These are phyloP conservation scores for Zygosaccharomyces sapae DNA, from an alignment of 1,139 yeast genomes.

Conservation along the genomic window DNA sequence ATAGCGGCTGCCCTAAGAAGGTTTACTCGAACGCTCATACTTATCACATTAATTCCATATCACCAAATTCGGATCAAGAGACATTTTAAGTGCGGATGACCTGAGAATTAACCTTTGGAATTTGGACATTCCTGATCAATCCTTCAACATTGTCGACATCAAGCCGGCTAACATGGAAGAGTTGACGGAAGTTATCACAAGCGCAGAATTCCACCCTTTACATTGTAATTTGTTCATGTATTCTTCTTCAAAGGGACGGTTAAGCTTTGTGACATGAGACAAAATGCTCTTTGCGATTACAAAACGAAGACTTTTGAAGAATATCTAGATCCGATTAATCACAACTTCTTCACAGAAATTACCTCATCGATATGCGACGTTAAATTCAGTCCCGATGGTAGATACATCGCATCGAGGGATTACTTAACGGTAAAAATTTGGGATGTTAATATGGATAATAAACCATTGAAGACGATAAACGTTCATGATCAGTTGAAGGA, in stretches of 20 bases:
- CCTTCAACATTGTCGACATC: conserved; percentile 94
- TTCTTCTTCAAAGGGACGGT: conserved; percentile 96
- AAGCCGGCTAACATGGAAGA: conserved; percentile 99
- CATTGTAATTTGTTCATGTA: conserved; percentile 94
- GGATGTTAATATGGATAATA: conserved; percentile 97
- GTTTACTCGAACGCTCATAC: conserved; percentile 96
- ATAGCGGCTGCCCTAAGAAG: conserved; percentile 93
- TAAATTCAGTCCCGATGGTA: conserved; percentile 86
- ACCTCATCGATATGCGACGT: conserved; percentile 94
- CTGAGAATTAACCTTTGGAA: conserved; percentile 95
- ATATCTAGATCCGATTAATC: conserved; percentile 86
- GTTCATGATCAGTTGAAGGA: conserved; percentile 95
- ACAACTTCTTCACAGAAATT: conserved; percentile 95
- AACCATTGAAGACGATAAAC: conserved; percentile 89
- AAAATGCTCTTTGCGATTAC: conserved; percentile 87
- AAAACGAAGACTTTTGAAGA: conserved; percentile 91
- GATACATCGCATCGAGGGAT: conserved; percentile 92
- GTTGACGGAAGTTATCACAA: conserved; percentile 95
- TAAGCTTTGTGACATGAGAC: conserved; percentile 94
- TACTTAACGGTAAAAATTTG: conserved; percentile 96
- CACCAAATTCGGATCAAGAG: conserved; percentile 93
- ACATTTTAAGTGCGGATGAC: conserved; percentile 94
- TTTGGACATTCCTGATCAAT: conserved; percentile 87
- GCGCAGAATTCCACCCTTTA: conserved; percentile 93
- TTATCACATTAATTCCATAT: conserved; percentile 93